Evolutionary conservation across 345 rosid genomes (phyloP).

Genomic region (Rhodamnia argentea): DNA sequence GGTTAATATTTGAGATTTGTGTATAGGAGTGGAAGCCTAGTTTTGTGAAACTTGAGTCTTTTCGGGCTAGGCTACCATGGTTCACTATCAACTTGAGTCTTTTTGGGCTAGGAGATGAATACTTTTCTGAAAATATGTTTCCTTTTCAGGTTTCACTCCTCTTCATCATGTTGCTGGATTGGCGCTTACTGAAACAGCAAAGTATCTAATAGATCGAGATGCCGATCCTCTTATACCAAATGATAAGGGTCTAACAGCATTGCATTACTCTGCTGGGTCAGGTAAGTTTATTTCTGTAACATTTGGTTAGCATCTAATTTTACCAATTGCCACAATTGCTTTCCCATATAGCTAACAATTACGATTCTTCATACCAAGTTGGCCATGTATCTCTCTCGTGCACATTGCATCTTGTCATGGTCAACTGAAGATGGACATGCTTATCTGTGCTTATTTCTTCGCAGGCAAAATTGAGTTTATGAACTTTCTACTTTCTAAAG

Average conservation of each 20-base stretch:
- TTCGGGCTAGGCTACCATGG: not conserved
- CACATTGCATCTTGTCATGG: not conserved
- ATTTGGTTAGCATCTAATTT: not conserved
- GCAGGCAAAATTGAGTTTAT: slow-evolving; percentile 68
- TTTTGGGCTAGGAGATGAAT: not conserved
- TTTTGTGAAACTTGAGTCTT: not conserved
- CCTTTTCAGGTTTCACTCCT: slow-evolving; percentile 68
- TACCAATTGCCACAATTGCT: not conserved
- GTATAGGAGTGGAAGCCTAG: too few relatives aligned
- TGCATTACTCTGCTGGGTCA: too few relatives aligned
- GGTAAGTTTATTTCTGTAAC: slow-evolving; percentile 21
- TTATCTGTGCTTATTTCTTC: not conserved
- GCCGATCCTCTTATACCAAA: slow-evolving; percentile 61
- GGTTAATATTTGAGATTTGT: too few relatives aligned
- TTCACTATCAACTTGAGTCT: not conserved
- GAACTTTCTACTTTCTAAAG: slow-evolving; percentile 47
- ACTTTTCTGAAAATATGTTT: not conserved
- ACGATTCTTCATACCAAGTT: too few relatives aligned
- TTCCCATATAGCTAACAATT: not conserved
- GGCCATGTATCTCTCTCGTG: not conserved
- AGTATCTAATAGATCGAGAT: slow-evolving; percentile 65
- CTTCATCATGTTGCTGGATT: slow-evolving; percentile 82
- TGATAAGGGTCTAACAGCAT: slow-evolving; percentile 64
- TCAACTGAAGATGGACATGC: not conserved
- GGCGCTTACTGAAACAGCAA: slow-evolving; percentile 59